phyloP scores from a whole-genome alignment of 2,329 filamentous ascomycete genomes.

The Stagonosporopsis vannaccii region DNA sequence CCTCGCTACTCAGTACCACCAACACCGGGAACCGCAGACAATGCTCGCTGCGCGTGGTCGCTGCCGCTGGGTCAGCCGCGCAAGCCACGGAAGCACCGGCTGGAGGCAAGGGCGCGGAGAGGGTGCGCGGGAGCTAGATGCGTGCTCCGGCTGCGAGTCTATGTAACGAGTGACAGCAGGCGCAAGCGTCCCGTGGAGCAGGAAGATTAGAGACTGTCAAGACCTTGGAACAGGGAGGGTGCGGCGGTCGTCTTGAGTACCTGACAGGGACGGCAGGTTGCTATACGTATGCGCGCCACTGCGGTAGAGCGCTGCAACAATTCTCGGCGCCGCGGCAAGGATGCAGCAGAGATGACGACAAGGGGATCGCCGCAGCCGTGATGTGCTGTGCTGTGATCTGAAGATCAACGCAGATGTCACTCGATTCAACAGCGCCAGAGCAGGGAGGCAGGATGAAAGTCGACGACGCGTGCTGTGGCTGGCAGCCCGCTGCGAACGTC shows the following conservation, averaged over 20 bases:
- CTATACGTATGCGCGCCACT: constrained; percentile 7
- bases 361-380: constrained; percentile 18
- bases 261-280: background rate
- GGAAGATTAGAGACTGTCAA: constrained; percentile 10
- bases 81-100: constrained; percentile 43
- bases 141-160: constrained; percentile 8
- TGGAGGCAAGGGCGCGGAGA: constrained; percentile 22
- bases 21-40: constrained; percentile 17
- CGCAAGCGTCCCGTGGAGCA: constrained; percentile 18
- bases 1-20: constrained; percentile 16
- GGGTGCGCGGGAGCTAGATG: constrained; percentile 7
- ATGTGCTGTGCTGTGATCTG: constrained; percentile 9
- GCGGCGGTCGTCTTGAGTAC: constrained; percentile 15
- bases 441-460: background rate
- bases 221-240: constrained; percentile 7
- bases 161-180: constrained; percentile 36
- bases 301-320: constrained; percentile 12
- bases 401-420: constrained; percentile 2
- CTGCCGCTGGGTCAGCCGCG: constrained; percentile 30
- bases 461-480: constrained; percentile 17
- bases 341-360: constrained; percentile 20
- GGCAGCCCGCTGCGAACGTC: constrained; percentile 15
- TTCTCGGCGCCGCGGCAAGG: constrained; percentile 18
- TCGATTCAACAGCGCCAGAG: constrained; percentile 2
- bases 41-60: constrained; percentile 28